Evolutionary conservation across 352 stramenopile species (phyloP), one percentile per base, ranked within the genome.

Genomic region (Globisporangium rhizosaccharum): DNA sequence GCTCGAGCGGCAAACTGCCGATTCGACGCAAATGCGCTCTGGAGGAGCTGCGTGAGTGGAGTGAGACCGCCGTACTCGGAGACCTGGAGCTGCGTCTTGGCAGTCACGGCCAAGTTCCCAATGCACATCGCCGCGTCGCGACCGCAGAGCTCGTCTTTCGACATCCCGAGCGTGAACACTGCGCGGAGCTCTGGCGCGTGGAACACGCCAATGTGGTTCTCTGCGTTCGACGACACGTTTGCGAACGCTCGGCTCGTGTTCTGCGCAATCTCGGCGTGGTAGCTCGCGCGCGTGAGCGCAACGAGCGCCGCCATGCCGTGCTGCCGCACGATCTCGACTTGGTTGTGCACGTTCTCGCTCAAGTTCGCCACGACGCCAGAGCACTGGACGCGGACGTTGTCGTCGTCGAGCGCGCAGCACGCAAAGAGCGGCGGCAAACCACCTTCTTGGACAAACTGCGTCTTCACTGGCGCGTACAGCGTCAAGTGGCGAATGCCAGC

Each of bases 41-140:
- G 63, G 11, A 98, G 65, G 3, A 97, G 64, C 33, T 81, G 63
- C 4, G 96, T 79, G 1, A 98, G 76, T 3, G 87, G 82, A 23
- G 68, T 59, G 15, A 98, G 79, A 0, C 85, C 94, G 18, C 91
- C 92, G n/a, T 92, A 67, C 52, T 91, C 73, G 14, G 84, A 79
- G 62, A 98, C 96, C 55, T 89, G 73, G 8, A 82, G 62, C 65
- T 98, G 94, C 62, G 95, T 98, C 59, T 96, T 86, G 25, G 78
- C 50, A 7, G 85, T 95, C 28, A 97, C 85, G 1, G 96, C 89
- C 60, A 99, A 61, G 65, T 99, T 99, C 33, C 90, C 91, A 18
- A 98, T 77, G 39, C 92, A 88, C 66, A 98, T 92, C 0, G 92
- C 85, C 12, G 88, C 89, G 66, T 98, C 90, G n/a, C 88, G 80